A percentile compares a stretch with the other conserved stretches of the same genome.
Evolutionary conservation across 2,329 filamentous ascomycete species (phyloP).

Genomic region (Cladosporium colombiae): DNA sequence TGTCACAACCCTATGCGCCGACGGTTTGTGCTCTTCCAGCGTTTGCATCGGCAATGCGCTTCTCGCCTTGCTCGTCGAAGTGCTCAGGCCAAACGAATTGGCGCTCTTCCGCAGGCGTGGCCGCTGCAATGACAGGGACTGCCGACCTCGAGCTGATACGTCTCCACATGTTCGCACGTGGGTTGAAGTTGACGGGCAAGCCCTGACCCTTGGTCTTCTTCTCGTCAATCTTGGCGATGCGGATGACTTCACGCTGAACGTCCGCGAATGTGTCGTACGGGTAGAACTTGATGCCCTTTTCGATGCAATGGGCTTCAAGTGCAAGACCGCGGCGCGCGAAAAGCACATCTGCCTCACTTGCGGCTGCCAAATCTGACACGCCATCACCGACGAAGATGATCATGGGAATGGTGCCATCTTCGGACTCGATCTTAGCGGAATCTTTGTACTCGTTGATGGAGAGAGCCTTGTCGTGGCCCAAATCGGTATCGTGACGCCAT

Average conservation of each 20-base stretch:
- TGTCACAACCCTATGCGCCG: background rate
- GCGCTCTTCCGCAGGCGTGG: conserved; percentile 61
- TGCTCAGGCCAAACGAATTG: conserved; percentile 64
- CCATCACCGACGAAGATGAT: conserved; percentile 72
- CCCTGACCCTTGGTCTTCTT: conserved; percentile 62
- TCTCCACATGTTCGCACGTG: conserved; percentile 68
- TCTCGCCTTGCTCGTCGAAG: conserved; percentile 40
- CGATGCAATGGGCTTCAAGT: conserved; percentile 66
- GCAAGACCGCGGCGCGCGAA: conserved; percentile 66
- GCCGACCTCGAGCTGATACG: conserved; percentile 60
- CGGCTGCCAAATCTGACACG: conserved; percentile 66
- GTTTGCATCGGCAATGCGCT: conserved; percentile 6
- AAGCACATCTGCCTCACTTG: conserved; percentile 66
- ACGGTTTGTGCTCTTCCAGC: background rate
- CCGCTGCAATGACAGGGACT: conserved; percentile 52
- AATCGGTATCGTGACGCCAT: conserved; percentile 65
- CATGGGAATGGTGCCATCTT: conserved; percentile 63
- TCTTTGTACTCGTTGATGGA: conserved; percentile 64
- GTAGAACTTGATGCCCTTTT: conserved; percentile 61
- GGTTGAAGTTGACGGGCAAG: conserved; percentile 64
- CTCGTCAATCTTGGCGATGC: conserved; percentile 61
- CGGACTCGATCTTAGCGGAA: conserved; percentile 54
- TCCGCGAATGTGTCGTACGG: conserved; percentile 68
- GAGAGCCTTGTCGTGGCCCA: conserved; percentile 68
- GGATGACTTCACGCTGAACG: conserved; percentile 61